Conservation (phyloP, 495 filamentous ascomycete species). For the Xylaria intraflava region DNA sequence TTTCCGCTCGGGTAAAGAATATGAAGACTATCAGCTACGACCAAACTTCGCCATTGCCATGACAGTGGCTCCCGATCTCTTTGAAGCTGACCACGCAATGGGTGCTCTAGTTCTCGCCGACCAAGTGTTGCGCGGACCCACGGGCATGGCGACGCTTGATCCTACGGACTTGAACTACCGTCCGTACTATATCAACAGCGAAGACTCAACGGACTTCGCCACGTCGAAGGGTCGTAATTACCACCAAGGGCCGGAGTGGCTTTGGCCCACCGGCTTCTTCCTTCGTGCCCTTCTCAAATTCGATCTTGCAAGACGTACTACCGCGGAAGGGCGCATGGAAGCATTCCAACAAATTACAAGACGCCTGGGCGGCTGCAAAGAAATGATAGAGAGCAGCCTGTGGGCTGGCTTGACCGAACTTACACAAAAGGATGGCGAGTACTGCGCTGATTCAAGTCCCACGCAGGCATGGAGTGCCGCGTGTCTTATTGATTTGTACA, state of each 20-base stretch:
- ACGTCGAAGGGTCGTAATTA: constrained; percentile 94
- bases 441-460: constrained; percentile 83
- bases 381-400: constrained; percentile 62
- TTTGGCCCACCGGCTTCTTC: constrained; percentile 98
- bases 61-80: constrained; percentile 85
- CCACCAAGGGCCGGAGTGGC: constrained; percentile 97
- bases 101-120: constrained; percentile 73
- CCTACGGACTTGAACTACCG: constrained; percentile 87
- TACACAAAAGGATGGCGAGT: constrained; percentile 78
- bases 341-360: constrained; percentile 90
- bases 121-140: constrained; percentile 69
- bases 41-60: constrained; percentile 95
- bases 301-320: constrained; percentile 67
- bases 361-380: constrained; percentile 72
- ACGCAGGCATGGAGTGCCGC: constrained; percentile 95
- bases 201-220: constrained; percentile 81
- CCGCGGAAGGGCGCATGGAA: constrained; percentile 59
- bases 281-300: constrained; percentile 85
- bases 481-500: constrained; percentile 89
- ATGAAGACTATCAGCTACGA: constrained; percentile 95
- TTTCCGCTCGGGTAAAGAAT: constrained; percentile 84
- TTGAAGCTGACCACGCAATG: constrained; percentile 69
- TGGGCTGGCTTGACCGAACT: constrained; percentile 95
- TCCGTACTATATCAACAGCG: constrained; percentile 88
- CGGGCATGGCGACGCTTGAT: constrained; percentile 94